Evolutionary conservation across 495 filamentous ascomycete genomes (phyloP).

Genomic region (Annulohypoxylon maeteangense): DNA sequence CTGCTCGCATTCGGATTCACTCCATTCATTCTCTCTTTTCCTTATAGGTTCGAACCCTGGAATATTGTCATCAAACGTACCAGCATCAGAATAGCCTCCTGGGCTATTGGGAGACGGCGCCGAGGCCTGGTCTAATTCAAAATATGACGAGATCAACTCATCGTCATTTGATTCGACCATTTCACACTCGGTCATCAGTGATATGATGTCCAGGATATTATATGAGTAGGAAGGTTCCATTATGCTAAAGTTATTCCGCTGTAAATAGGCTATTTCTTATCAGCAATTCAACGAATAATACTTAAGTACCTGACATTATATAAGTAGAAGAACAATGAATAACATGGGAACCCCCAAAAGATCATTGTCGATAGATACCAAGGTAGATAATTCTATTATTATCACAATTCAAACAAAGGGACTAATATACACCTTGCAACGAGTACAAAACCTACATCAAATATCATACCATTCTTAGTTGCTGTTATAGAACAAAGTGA

Average conservation of each 20-base stretch:
- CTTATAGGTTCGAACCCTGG: constrained; percentile 4
- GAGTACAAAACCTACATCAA: neutral
- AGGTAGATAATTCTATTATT: neutral
- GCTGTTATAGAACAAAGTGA: neutral
- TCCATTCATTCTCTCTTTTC: neutral
- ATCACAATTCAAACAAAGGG: neutral
- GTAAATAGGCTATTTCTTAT: neutral
- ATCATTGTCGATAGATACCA: neutral
- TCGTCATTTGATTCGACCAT: neutral
- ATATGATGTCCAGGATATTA: neutral
- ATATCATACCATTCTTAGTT: neutral
- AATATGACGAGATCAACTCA: constrained; percentile 20
- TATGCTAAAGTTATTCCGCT: neutral
- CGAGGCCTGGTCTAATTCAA: constrained; percentile 19
- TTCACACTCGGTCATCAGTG: neutral
- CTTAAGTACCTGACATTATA: neutral
- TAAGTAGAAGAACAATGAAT: no score
- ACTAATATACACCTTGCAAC: neutral
- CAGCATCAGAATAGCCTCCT: neutral
- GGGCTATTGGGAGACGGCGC: neutral
- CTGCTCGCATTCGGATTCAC: neutral
- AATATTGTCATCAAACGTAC: constrained; percentile 1
- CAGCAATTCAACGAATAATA: neutral
- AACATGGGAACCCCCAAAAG: no score
- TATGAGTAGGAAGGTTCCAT: neutral